Evolutionary conservation across 495 filamentous ascomycete genomes (phyloP), one percentile per base, ranked within the genome.

Genomic region (Sphaerosporella brunnea): DNA sequence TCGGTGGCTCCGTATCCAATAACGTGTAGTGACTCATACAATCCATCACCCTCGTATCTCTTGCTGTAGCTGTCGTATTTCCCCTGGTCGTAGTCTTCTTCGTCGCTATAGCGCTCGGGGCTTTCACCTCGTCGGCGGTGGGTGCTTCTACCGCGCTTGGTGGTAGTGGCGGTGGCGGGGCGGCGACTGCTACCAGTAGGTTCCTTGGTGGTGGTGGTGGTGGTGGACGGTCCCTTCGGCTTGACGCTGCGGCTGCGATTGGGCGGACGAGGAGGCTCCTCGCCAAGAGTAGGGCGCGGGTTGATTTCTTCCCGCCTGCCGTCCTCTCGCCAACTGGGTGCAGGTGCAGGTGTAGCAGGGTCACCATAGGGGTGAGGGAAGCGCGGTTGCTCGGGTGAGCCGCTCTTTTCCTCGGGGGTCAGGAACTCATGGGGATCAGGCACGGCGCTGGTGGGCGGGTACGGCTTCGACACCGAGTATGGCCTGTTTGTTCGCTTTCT

Each of bases 231-330:
- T 2, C 15, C 28, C n/a, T 36, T 36, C 8, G 43, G 28, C 13
- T 36, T 34, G 18, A 36, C 30, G 43, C 26, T 34, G 28, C 43
- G 43, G n/a, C 26, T 34, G 43, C 43, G 43, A 8, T 25, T 46
- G n/a, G 43, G 43, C 2, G 43, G 43, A 2, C 43, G 43, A 11
- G 43, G 13, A 5, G 39, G 39, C 25, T 58, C 54, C 16, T 57
- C 51, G 36, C 56, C 51, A 5, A 59, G 56, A 4, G 48, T 58
- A 4, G 56, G 56, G 3, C 56, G 56, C 16, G 56, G 39, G 55
- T 53, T 51, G 30, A 35, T 23, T 0, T 58, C 56, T 15, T 58
- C 56, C 13, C 55, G 41, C 47, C 56, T 55, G 40, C 13, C 10
- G 4, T 43, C 40, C 26, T 43, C 40, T 11, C 23, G 2, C 40